phyloP scores from a whole-genome alignment of 1,284 basidiomycete genomes.

The Cutaneotrichosporon spelunceum region DNA sequence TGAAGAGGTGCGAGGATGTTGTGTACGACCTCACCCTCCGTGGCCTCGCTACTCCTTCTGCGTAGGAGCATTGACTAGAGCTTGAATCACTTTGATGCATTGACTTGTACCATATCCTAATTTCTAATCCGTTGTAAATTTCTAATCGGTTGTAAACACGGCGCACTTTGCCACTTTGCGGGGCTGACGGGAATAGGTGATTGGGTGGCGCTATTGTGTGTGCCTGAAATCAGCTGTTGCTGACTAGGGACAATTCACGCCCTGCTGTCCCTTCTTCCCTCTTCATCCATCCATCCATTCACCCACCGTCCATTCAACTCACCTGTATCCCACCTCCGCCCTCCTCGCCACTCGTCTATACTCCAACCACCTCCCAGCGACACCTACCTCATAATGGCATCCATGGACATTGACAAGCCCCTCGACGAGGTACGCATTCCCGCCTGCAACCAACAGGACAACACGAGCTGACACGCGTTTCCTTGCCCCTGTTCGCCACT shows the following conservation, averaged over 20 bases:
- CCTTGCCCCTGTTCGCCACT: slow-evolving; percentile 8
- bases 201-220: background rate
- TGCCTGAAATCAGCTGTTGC: background rate
- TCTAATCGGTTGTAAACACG: background rate
- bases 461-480: slow-evolving; percentile 14
- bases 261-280: background rate
- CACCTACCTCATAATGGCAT: slow-evolving; percentile 31
- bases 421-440: slow-evolving; percentile 72
- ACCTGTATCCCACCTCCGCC: background rate
- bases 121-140: background rate
- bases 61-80: background rate
- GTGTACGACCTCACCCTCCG: slow-evolving; percentile 50
- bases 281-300: background rate
- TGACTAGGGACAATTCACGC: background rate
- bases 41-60: slow-evolving; percentile 5
- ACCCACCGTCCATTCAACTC: slow-evolving; percentile 1
- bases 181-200: background rate
- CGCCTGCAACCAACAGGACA: background rate
- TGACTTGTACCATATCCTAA: slow-evolving; percentile 5
- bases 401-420: slow-evolving; percentile 67
- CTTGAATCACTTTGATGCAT: slow-evolving; percentile 2
- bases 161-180: background rate
- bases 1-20: slow-evolving; percentile 53
- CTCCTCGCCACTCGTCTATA: slow-evolving; percentile 12
- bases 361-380: slow-evolving; percentile 16